Evolutionary conservation across 495 filamentous ascomycete species (phyloP), one percentile per base, ranked within the genome.

Genomic region (Tetracladium setigerum): DNA sequence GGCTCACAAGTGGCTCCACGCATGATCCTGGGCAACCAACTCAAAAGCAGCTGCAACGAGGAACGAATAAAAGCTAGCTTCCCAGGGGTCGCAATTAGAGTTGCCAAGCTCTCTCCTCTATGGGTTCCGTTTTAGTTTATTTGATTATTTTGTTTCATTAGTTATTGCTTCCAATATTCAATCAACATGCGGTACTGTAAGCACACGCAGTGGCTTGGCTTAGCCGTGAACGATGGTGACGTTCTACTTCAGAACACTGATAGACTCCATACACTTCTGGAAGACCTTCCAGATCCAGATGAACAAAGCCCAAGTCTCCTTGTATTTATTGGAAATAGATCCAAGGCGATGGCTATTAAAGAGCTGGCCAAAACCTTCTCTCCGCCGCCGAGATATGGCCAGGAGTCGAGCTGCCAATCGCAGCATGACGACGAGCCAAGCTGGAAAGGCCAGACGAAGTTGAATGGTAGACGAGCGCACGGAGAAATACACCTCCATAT

Each of bases 291-390:
- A 33, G 34, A 55, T 45, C 49, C 47, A 36, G 37, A 47, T 13
- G 14, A 42, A 38, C 52, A 64, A 38, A 42, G 30, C 18, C 55
- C 60, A 30, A 52, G 51, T 40, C 22, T 59, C 27, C 37, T 55
- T 8, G 40, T 58, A 32, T 64, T 62, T 47, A 45, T 62, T 32
- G 51, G 50, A 41, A 47, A 38, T 12, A 48, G 38, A 38, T 45
- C 45, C 5, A 64, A 64, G 44, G 50, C 58, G 30, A 13, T 50
- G 36, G 53, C 55, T 0, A 14, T 64, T 5, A 46, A 47, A 38
- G 39, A 58, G 16, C 37, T 64, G 2, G 60, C 57, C 42, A 37
- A 19, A n/a, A 34, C 32, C n/a, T 34, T 34, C 32, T 34, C 32
- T 34, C 32, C 38, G 15, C 38, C 30, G 24, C 38, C 30, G 12